Evolutionary conservation across 2,329 filamentous ascomycete genomes (phyloP), one percentile per base, ranked within the genome.

Genomic region (Aspergillus udagawae): DNA sequence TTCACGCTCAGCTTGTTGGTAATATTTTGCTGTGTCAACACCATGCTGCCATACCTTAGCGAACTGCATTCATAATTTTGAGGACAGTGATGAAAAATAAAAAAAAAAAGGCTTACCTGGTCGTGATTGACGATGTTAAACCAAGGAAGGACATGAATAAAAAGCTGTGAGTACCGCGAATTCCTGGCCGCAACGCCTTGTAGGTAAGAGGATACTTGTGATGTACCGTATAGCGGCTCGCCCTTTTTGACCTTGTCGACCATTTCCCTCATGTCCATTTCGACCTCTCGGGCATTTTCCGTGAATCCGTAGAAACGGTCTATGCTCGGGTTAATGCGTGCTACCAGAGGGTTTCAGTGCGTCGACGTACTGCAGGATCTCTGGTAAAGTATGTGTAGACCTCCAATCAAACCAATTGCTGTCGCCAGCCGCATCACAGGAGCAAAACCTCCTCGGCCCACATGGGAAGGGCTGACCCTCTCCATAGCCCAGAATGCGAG

Each of bases 231-330:
- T 51, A 97, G 81, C 38, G 94, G 83, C 80, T 96, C 84, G 63
- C 93, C 93, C 58, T 83, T 85, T 84, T 97, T 99, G 73, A 97
- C 92, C 79, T 93, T 95, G 75, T 87, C 85, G 41, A 97, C 92
- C 94, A 99, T 99, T 78, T 99, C 94, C 63, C 86, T 85, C 92
- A 97, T 97, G 74, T 99, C 94, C 88, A 96, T 88, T 63, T 96
- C 89, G 57, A 94, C 81, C 77, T 99, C 94, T 68, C 94, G 87
- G 54, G 87, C 79, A 79, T 99, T 99, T 77, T 99, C 94, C 50
- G 85, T 87, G 77, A 92, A 91, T 68, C 94, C 94, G 79, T 97
- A 97, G 79, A 99, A 97, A 64, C 94, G 90, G 70, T 93, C 92
- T 96, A 70, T 62, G 49, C 35, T 51, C 7, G 32, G 49, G 42